Evolutionary conservation across 495 filamentous ascomycete genomes (phyloP), one percentile per base, ranked within the genome.

Genomic region (Hypoxylon cercidicola): DNA sequence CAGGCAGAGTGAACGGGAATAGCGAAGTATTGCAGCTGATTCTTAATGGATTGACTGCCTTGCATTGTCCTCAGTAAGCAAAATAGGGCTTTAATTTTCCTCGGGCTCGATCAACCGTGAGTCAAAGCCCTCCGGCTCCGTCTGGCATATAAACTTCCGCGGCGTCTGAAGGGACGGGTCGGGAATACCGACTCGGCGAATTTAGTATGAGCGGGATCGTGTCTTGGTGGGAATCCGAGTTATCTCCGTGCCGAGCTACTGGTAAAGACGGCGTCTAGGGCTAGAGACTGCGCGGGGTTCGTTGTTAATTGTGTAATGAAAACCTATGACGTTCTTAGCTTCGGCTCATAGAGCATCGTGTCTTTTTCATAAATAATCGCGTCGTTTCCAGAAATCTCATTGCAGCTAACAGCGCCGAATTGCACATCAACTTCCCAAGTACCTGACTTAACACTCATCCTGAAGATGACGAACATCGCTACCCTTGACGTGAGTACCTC

Each of bases 401-500:
- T 34, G 6, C 32, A 19, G 9, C 10, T 20, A 45, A 53, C 1
- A 43, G 10, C 25, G 15, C 11, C 20, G 11, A 15, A 50, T 50
- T 28, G 25, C 3, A 28, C 20, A 16, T 37, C 13, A 43, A 16
- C 25, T 47, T 28, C 3, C 25, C 7, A 28, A 28, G 25, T 28
- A 28, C 25, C 25, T 28, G 7, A 46, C 20, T 8, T 11, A 18
- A 60, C 20, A 50, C 13, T 32, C 10, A 44, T 25, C 10, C 28
- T 55, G 30, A 76, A 63, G n/a, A 78, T 78, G 76, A 58, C 11
- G 16, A 66, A 72, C 23, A 63, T 78, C 60, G 72, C 73, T 25
- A 73, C 69, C 25, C 72, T 77, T 46, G 76, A 78, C 49, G 76
- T 77, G 41, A 72, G 75, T 56, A 40, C n/a, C n/a, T n/a, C 40